Evolutionary conservation across 1,284 basidiomycete genomes (phyloP).

Genomic region (Heterobasidion parviporum): DNA sequence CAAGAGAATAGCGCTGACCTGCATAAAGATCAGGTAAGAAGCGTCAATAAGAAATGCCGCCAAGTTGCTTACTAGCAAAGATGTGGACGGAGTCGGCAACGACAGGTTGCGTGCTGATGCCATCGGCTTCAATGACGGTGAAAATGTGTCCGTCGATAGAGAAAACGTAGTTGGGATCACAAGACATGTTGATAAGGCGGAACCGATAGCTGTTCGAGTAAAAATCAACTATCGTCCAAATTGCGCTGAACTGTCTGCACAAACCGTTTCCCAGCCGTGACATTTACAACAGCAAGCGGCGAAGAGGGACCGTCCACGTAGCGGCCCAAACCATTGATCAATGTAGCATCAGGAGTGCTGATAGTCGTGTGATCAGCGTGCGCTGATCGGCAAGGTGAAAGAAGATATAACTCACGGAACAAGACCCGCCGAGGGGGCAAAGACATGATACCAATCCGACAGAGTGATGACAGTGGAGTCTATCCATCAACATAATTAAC

Average conservation of each 20-base stretch:
- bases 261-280: conserved; percentile 14
- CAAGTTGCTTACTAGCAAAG: conserved; percentile 18
- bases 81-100: conserved; percentile 33
- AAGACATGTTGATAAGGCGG: conserved; percentile 25
- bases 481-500: not conserved
- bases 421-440: conserved; percentile 1
- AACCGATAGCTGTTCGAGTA: conserved; percentile 21
- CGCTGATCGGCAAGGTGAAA: not conserved
- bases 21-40: not conserved
- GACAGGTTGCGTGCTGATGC: conserved; percentile 30
- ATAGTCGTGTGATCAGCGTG: not conserved
- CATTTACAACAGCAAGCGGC: conserved; percentile 23
- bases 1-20: conserved; percentile 29
- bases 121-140: conserved; percentile 47
- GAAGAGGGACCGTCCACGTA: conserved; percentile 14
- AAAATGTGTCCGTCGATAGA: conserved; percentile 40
- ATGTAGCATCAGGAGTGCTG: conserved; percentile 19
- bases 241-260: not conserved
- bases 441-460: conserved; percentile 12
- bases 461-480: conserved; percentile 11
- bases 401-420: conserved; percentile 6
- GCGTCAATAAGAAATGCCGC: not conserved
- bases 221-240: not conserved
- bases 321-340: conserved; percentile 45
- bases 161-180: conserved; percentile 27